These are phyloP conservation scores for Kodamaea arcana DNA, from an alignment of 1,139 yeast genomes.

Conservation along the genomic window DNA sequence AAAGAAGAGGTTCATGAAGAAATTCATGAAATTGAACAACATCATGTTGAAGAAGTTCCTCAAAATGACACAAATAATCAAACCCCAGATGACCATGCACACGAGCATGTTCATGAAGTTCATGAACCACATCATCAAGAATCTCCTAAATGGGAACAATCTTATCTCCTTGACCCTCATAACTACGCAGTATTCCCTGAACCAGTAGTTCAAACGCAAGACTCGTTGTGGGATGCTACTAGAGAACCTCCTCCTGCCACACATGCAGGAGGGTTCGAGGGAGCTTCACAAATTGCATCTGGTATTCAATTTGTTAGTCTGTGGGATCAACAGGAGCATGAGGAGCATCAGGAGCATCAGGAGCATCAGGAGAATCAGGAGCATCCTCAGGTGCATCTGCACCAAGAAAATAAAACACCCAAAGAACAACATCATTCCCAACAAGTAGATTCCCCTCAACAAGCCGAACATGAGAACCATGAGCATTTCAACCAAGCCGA, in stretches of 20 bases:
- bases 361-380: neutral
- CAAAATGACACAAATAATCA: neutral
- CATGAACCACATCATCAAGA: neutral
- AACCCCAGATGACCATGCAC: neutral
- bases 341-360: neutral
- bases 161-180: slow-evolving; percentile 25
- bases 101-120: neutral
- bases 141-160: neutral
- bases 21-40: neutral
- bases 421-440: neutral
- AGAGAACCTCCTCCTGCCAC: slow-evolving; percentile 26
- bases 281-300: slow-evolving; percentile 4
- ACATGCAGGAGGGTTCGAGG: slow-evolving; percentile 13
- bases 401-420: slow-evolving; percentile 6
- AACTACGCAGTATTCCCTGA: slow-evolving; percentile 24
- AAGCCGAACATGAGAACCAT: neutral
- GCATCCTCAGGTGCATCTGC: neutral
- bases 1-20: neutral
- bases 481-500: neutral
- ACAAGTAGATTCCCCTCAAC: neutral
- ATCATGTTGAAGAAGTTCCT: neutral
- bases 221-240: slow-evolving; percentile 40
- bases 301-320: slow-evolving; percentile 14
- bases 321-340: slow-evolving; percentile 15
- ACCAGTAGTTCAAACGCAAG: slow-evolving; percentile 18